Base-by-base conservation (phyloP, 805 yeast genomes). In the Teunomyces cretensis region DNA sequence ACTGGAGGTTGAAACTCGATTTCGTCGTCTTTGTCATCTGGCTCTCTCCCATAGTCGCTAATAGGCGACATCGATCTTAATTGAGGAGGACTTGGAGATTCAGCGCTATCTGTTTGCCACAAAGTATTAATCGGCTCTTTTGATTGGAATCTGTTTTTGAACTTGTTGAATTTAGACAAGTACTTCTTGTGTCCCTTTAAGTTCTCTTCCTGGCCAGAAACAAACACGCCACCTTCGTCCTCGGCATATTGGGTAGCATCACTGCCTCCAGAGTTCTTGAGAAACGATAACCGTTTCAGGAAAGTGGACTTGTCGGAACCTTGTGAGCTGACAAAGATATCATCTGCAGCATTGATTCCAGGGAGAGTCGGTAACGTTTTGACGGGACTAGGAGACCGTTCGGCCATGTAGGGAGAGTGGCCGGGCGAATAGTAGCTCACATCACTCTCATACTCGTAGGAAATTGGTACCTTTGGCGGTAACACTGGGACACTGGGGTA, bases 401-500 rank as follows among this genome's bases (percentile, higher is more conserved):
- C 17, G 12, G 24, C 19, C 35, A 31, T 15, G 16, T 14, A 31
- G 19, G 5, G 9, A 14, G 33, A 14, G 33, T 31, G 11, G 16
- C 9, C 5, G 16, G 17, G 1, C 12, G 19, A 14, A 16, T 31
- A 26, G 28, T 26, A 26, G 28, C 12, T 26, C 9, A 26, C 28
- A 3, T 26, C 28, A 11, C 28, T 26, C 28, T 26, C 28, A 11
- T 8, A 9, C 8, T 26, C 28, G 12, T 26, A 26, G 9, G 28
- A 8, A 26, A 24, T 27, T 8, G 50, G 38, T 8, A 66, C 38
- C 44, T 72, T 72, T 7, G 76, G 74, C 2, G 77, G 77, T 17
- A 69, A 51, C 5, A 72, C 55, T 1, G 77, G 77, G 3, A 72
- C 74, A 40, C 64, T 54, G 2, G 96, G 94, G 59, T 88, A 88